Conservation (phyloP, 2,329 filamentous ascomycete genomes). For the Paecilomyces fulvus region DNA sequence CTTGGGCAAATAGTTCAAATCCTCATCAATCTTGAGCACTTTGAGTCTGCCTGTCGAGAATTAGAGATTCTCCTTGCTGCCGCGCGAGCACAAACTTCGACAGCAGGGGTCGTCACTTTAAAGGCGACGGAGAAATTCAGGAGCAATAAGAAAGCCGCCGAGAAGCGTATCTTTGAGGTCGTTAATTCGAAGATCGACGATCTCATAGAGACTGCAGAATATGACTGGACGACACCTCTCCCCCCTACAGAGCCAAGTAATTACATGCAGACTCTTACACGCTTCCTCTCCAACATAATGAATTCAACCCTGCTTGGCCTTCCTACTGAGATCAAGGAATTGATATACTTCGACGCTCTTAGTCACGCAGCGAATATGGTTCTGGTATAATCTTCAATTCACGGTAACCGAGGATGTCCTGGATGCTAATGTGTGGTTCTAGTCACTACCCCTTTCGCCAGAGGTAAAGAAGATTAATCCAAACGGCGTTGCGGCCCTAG, state of each 20-base stretch:
- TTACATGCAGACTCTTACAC: slow-evolving; percentile 92
- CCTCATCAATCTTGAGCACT: slow-evolving; percentile 93
- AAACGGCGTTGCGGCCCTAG: slow-evolving; percentile 71
- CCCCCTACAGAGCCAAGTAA: slow-evolving; percentile 68
- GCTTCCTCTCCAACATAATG: slow-evolving; percentile 94
- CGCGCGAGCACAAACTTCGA: slow-evolving; percentile 69
- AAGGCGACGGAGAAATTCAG: slow-evolving; percentile 79
- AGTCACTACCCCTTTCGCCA: slow-evolving; percentile 67
- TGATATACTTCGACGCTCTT: slow-evolving; percentile 95
- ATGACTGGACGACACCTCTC: slow-evolving; percentile 68
- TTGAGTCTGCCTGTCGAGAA: slow-evolving; percentile 85
- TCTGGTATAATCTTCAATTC: slow-evolving; percentile 45
- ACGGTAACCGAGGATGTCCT: slow-evolving; percentile 8
- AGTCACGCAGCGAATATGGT: slow-evolving; percentile 85
- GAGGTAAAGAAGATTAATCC: slow-evolving; percentile 81
- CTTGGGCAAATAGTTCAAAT: slow-evolving; percentile 98
- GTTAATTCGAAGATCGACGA: slow-evolving; percentile 99
- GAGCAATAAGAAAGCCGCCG: slow-evolving; percentile 86
- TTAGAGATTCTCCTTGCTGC: slow-evolving; percentile 78
- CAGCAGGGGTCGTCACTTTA: slow-evolving; percentile 70
- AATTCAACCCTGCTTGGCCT: slow-evolving; percentile 83
- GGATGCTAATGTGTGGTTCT: slow-evolving; percentile 14
- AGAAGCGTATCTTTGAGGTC: slow-evolving; percentile 95
- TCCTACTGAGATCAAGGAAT: slow-evolving; percentile 92
- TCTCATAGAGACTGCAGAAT: slow-evolving; percentile 91